Evolutionary conservation across 805 yeast genomes (phyloP), one percentile per base, ranked within the genome.

Genomic region (Helenozyma baotianmanensis): DNA sequence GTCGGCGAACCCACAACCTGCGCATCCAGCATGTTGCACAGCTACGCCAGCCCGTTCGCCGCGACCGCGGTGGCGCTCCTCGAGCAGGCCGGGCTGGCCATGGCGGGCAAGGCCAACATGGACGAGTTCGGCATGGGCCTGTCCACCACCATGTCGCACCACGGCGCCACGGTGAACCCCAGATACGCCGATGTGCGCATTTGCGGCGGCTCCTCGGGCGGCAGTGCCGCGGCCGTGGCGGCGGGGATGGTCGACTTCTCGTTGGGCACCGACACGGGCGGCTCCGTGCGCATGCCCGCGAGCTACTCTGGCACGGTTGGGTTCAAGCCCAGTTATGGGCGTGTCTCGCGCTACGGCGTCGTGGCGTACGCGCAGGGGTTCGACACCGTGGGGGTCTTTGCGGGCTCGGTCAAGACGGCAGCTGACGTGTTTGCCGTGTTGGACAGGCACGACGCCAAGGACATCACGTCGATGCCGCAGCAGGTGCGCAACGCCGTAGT

Each of bases 71-170:
- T 76, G 0, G 44, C 56, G 2, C 60, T 77, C 3, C 55, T 92
- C n/a, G 55, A 68, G 7, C 47, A 59, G 0, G 64, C 68, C 2
- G 86, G 88, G 0, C 70, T 74, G 11, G 41, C 51, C 0, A 51
- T 78, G 5, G 63, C 80, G 1, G 98, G 96, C 0, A 92, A 90
- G 56, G 73, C 94, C 2, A 92, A 90, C 47, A 66, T 92, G 75
- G 99, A 92, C 60, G 97, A 92, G 60, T 92, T 92, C 63, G 99
- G 96, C 2, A 92, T 92, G 98, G 99, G 98, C 9, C 79, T 85
- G 9, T 70, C 79, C 1, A 80, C 77, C 10, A 62, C 76, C 2
- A 68, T 75, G 45, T 71, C 82, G 0, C 44, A 48, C 31, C 75
- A 59, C 49, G 89, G 88, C 0, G 68, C 82, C 1, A 70, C 81